A percentile compares a stretch with the other conserved stretches of the same genome.
These are phyloP conservation scores for Silene conica DNA, from an alignment of 148 eudicot genomes.

Conservation along the genomic window DNA sequence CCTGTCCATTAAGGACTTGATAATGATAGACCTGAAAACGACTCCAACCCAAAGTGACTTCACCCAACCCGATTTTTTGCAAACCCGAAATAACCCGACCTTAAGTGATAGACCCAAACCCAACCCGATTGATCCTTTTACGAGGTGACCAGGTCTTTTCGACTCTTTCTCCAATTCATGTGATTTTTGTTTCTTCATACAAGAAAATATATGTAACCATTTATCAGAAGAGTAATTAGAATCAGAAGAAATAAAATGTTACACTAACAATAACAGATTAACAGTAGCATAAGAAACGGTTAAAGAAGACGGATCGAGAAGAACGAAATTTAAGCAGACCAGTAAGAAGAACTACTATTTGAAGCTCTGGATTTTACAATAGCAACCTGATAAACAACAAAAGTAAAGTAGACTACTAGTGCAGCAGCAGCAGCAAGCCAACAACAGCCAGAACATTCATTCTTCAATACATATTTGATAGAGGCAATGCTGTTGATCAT, in stretches of 20 bases:
- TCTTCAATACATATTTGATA: conserved; percentile 10
- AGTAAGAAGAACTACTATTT: neutral
- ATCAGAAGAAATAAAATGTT: neutral
- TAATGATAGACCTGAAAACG: no score
- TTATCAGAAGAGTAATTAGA: neutral
- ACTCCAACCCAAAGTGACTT: no score
- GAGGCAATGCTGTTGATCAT: conserved; percentile 2
- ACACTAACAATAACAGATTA: neutral
- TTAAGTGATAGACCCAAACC: no score
- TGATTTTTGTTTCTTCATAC: neutral
- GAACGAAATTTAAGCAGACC: neutral
- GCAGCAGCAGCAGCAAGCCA: conserved; percentile 1
- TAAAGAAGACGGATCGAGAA: neutral
- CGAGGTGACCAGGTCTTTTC: no score
- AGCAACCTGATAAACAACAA: conserved; percentile 11
- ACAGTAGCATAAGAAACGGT: neutral
- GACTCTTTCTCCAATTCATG: neutral
- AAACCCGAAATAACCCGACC: no score
- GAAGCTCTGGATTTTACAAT: conserved; percentile 19
- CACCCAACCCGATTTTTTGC: no score
- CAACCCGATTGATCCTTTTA: no score
- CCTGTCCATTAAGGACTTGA: no score
- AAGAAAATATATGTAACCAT: conserved; percentile 3
- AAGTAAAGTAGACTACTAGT: neutral
- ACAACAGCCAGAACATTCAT: conserved; percentile 8